Base-by-base conservation (phyloP, 805 yeast species). In the Spathaspora passalidarum region DNA sequence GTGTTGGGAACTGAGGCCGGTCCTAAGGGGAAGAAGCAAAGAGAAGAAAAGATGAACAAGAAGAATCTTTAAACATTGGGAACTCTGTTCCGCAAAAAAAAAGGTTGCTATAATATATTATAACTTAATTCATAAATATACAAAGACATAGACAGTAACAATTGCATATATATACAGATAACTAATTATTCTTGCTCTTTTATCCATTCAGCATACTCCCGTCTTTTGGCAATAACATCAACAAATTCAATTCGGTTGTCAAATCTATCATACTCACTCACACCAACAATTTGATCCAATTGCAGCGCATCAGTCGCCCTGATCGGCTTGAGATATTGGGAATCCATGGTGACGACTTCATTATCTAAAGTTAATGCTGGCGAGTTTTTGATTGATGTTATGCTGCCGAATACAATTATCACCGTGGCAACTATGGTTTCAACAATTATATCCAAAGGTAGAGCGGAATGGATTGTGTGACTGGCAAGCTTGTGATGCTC, bases 1-100 rank as follows among this genome's bases (percentile, higher is more conserved):
- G 51, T 66, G 17, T 66, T 79, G 51, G 76, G 69, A 44, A 78
- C 83, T 13, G 83, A 79, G 56, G 76, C 81, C 21, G 84, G 84
- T 19, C 78, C 80, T 5, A 68, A 61, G 47, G 81, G 79, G 16
- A 79, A 78, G 59, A 57, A 61, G 50, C 63, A 58, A 34, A 69
- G 84, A 56, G 81, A 77, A 57, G 52, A 47, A 16, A 73, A 68
- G 53, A 69, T 67, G 68, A 72, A 63, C 49, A 61, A 59, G 52
- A 68, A 61, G 56, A 50, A 42, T 22, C n/a, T 34, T 32, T 34
- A 42, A 10, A n/a, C 32, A 32, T 18, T 14, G 2, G n/a, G 37
- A 17, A 39, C n/a, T n/a, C n/a, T n/a, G n/a, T n/a, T n/a, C n/a
- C 32, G n/a, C 32, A 26, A 26, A 26, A 10, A 26, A 10, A 26